phyloP scores from a whole-genome alignment of 352 stramenopile species.

The Globisporangium apiculatum region DNA sequence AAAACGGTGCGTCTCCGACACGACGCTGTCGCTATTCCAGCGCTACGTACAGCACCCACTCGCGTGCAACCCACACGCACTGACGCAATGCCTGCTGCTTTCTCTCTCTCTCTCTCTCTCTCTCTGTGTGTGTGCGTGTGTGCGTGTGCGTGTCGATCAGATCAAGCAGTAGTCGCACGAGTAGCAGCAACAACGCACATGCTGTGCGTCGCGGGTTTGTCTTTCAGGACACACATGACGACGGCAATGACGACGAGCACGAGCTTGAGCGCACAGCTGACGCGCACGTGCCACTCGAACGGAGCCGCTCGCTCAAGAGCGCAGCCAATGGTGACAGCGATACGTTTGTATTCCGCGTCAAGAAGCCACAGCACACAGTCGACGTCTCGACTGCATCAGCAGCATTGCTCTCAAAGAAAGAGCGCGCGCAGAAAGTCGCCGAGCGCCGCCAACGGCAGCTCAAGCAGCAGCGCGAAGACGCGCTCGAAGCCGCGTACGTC shows the following conservation, averaged over 20 bases:
- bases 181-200: constrained; percentile 15
- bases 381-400: constrained; percentile 36
- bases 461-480: constrained; percentile 21
- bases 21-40: no score
- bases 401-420: constrained; percentile 38
- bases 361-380: constrained; percentile 20
- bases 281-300: constrained; percentile 1
- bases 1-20: constrained; percentile 20
- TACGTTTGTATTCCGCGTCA: constrained; percentile 51
- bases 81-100: neutral
- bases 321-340: constrained; percentile 13
- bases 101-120: neutral
- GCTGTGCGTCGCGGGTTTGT: constrained; percentile 43
- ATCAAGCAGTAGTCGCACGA: constrained; percentile 7
- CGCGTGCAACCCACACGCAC: neutral
- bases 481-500: constrained; percentile 14
- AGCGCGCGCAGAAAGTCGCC: constrained; percentile 37
- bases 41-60: neutral
- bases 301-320: constrained; percentile 7
- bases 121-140: constrained; percentile 6
- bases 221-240: constrained; percentile 21
- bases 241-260: no score
- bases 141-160: neutral
- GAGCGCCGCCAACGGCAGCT: constrained; percentile 30
- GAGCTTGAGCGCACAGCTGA: constrained; percentile 7